Conservation (phyloP, 2,329 filamentous ascomycete species). For the Juglanconis oblonga region DNA sequence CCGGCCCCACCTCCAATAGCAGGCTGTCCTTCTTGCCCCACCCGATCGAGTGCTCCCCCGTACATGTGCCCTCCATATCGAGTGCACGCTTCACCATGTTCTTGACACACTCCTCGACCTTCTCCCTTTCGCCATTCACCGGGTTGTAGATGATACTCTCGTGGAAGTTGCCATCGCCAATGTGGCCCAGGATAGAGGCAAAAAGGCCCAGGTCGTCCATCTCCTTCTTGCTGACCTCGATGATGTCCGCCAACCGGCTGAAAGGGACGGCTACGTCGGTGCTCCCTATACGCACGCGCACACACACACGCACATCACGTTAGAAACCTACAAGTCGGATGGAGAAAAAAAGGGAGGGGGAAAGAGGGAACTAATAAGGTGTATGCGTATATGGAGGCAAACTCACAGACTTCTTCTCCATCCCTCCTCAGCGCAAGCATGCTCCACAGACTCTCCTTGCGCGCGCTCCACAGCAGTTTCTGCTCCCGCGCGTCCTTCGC, state of each 20-base stretch:
- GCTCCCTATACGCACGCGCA: conserved; percentile 58
- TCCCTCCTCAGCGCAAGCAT: conserved; percentile 68
- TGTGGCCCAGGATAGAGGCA: conserved; percentile 82
- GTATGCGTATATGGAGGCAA: conserved; percentile 30
- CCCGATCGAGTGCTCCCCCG: conserved; percentile 83
- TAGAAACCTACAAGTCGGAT: background rate
- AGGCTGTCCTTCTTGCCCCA: conserved; percentile 83
- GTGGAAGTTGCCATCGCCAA: conserved; percentile 94
- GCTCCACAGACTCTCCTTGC: conserved; percentile 82
- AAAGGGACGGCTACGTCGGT: conserved; percentile 85
- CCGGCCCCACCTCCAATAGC: conserved; percentile 73
- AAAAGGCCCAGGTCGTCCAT: conserved; percentile 84
- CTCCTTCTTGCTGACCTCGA: conserved; percentile 83
- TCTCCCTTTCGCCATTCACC: conserved; percentile 61
- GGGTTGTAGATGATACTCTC: conserved; percentile 86
- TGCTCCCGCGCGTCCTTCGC: conserved; percentile 69
- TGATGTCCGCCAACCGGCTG: conserved; percentile 68
- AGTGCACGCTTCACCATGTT: conserved; percentile 89
- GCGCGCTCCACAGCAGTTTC: conserved; percentile 73
- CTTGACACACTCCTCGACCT: conserved; percentile 78
- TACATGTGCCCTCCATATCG: conserved; percentile 92
- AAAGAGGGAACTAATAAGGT: too few species aligned
- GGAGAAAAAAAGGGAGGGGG: conserved; percentile 27
- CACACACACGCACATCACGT: too few species aligned
- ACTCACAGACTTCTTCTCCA: conserved; percentile 69